phyloP scores from a whole-genome alignment of 768 basidiomycete species.

The Pholiota molesta region DNA sequence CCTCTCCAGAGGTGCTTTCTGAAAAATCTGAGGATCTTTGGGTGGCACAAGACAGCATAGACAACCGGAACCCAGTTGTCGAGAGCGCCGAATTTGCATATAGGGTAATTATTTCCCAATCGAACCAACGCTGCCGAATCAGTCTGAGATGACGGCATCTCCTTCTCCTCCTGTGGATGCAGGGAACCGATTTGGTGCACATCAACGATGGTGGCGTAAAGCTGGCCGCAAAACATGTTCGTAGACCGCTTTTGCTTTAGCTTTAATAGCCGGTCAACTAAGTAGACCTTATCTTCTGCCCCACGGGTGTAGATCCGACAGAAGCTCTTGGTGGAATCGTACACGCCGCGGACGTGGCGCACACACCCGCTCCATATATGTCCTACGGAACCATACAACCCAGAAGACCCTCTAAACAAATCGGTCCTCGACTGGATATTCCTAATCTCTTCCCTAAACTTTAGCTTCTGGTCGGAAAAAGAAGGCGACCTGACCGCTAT shows the following conservation, averaged over 20 bases:
- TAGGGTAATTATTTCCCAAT: slow-evolving; percentile 40
- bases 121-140: not conserved
- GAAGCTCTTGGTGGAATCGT: slow-evolving; percentile 62
- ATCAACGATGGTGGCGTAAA: slow-evolving; percentile 64
- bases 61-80: slow-evolving; percentile 58
- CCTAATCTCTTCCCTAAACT: slow-evolving; percentile 83
- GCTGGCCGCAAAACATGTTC: slow-evolving; percentile 68
- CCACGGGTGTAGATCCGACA: slow-evolving; percentile 56
- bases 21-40: slow-evolving; percentile 32
- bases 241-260: slow-evolving; percentile 19
- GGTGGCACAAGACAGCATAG: slow-evolving; percentile 23
- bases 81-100: slow-evolving; percentile 59
- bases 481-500: slow-evolving; percentile 64
- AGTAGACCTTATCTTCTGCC: slow-evolving; percentile 8
- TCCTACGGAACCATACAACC: slow-evolving; percentile 65
- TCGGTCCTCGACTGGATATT: slow-evolving; percentile 84
- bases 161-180: slow-evolving; percentile 5
- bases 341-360: slow-evolving; percentile 83
- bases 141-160: slow-evolving; percentile 12
- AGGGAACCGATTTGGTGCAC: slow-evolving; percentile 64
- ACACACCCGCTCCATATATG: slow-evolving; percentile 75
- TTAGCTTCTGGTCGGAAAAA: slow-evolving; percentile 85
- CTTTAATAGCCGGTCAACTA: slow-evolving; percentile 2
- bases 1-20: slow-evolving; percentile 8
- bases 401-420: slow-evolving; percentile 55